Evolutionary conservation across 2,329 filamentous ascomycete genomes (phyloP).

Genomic region (Periconia sp.): DNA sequence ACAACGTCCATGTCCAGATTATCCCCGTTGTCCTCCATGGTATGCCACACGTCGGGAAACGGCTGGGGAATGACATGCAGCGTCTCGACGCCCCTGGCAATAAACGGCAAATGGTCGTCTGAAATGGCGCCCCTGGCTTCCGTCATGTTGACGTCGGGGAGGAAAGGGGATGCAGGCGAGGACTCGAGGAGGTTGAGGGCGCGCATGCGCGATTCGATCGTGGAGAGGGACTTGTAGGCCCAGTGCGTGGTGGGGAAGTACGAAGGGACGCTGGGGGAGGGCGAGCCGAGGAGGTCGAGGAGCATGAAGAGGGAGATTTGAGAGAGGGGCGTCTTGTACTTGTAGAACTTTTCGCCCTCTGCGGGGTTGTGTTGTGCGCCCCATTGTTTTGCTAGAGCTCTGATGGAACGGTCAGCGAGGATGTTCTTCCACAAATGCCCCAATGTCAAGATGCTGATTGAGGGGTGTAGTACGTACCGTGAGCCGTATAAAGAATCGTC

Average conservation of each 20-base stretch:
- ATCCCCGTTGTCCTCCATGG: conserved; percentile 78
- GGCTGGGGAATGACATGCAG: conserved; percentile 86
- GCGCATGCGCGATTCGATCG: conserved; percentile 76
- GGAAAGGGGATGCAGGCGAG: conserved; percentile 60
- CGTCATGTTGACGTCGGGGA: conserved; percentile 48
- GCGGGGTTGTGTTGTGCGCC: conserved; percentile 72
- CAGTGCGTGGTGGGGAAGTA: conserved; percentile 92
- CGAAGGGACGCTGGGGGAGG: conserved; percentile 74
- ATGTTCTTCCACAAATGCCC: background rate
- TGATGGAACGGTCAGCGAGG: conserved; percentile 14
- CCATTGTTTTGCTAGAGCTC: conserved; percentile 81
- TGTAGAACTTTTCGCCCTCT: conserved; percentile 64
- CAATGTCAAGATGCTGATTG: background rate
- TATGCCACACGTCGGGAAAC: conserved; percentile 89
- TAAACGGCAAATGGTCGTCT: conserved; percentile 93
- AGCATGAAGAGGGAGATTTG: conserved; percentile 89
- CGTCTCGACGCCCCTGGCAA: conserved; percentile 83
- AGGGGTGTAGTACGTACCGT: conserved; percentile 57
- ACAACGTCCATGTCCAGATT: conserved; percentile 82
- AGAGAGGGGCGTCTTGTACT: conserved; percentile 74
- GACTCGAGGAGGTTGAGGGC: conserved; percentile 67
- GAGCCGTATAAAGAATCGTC: conserved; percentile 89
- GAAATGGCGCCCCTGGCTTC: conserved; percentile 59
- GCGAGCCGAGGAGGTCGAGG: conserved; percentile 82
- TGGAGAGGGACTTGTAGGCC: conserved; percentile 82